phyloP scores from a whole-genome alignment of 2,329 filamentous ascomycete species.

The Fusarium sp. region DNA sequence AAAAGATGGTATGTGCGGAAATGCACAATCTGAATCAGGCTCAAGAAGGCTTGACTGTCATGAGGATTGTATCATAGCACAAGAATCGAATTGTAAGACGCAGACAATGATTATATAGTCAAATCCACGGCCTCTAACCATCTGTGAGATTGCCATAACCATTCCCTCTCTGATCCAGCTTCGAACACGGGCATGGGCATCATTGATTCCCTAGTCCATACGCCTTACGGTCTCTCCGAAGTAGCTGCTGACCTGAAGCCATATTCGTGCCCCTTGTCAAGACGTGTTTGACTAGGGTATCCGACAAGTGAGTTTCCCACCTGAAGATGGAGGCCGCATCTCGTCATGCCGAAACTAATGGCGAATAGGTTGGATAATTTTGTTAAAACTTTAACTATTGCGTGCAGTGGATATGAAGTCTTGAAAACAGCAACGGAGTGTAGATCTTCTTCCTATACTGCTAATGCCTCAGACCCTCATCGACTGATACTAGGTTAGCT shows the following conservation, averaged over 20 bases:
- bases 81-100: not conserved
- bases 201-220: not conserved
- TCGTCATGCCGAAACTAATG: not conserved
- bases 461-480: not conserved
- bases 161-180: not conserved
- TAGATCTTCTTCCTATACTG: not conserved
- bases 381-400: not conserved
- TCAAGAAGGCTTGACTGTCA: not conserved
- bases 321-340: not conserved
- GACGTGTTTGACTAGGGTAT: not conserved
- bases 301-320: not conserved
- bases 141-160: not conserved
- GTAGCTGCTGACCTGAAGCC: not conserved
- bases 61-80: not conserved
- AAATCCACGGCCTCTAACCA: not conserved
- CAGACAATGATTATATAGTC: not conserved
- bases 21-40: not conserved
- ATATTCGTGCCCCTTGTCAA: not conserved
- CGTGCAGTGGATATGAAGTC: not conserved
- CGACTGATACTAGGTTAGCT: not conserved
- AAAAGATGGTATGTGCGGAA: not conserved
- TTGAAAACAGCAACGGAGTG: not conserved
- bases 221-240: not conserved
- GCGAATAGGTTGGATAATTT: not conserved
- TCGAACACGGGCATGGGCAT: not conserved